Evolutionary conservation across 495 filamentous ascomycete genomes (phyloP).

Genomic region (Talaromyces stipitatus): DNA sequence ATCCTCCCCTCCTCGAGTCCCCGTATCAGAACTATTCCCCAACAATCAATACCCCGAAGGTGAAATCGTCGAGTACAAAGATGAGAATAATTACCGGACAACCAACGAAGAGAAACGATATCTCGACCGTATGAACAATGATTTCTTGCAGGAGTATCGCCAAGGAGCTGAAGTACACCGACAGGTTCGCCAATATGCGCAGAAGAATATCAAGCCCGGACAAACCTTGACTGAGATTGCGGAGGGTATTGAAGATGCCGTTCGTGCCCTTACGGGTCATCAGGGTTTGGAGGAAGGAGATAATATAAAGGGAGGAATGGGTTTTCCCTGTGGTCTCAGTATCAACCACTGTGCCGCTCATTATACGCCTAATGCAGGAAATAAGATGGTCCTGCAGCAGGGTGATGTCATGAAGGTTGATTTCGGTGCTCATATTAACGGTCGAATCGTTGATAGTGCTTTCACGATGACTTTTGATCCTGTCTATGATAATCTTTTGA

Average conservation of each 20-base stretch:
- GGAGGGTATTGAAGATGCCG: conserved; percentile 77
- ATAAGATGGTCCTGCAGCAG: conserved; percentile 71
- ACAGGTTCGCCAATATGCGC: conserved; percentile 77
- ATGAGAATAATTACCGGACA: conserved; percentile 75
- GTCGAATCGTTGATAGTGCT: conserved; percentile 85
- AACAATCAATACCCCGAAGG: conserved; percentile 68
- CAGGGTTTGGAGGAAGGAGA: conserved; percentile 73
- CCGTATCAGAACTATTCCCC: conserved; percentile 68
- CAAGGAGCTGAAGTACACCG: conserved; percentile 83
- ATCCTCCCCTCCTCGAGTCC: conserved; percentile 68
- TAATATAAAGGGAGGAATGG: conserved; percentile 71
- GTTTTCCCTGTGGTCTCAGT: conserved; percentile 80
- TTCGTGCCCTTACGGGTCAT: conserved; percentile 72
- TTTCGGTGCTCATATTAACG: conserved; percentile 86
- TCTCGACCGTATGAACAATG: conserved; percentile 72
- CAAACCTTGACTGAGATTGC: conserved; percentile 74
- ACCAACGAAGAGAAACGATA: conserved; percentile 85
- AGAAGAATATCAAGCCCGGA: conserved; percentile 75
- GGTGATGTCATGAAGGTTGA: conserved; percentile 92
- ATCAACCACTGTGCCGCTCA: conserved; percentile 86
- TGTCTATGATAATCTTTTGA: conserved; percentile 74
- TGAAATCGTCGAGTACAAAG: conserved; percentile 66
- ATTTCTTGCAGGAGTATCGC: conserved; percentile 81
- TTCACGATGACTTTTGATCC: conserved; percentile 87
- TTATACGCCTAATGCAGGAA: conserved; percentile 87